Evolutionary conservation across 805 yeast genomes (phyloP).

Genomic region (Candida saitoana): DNA sequence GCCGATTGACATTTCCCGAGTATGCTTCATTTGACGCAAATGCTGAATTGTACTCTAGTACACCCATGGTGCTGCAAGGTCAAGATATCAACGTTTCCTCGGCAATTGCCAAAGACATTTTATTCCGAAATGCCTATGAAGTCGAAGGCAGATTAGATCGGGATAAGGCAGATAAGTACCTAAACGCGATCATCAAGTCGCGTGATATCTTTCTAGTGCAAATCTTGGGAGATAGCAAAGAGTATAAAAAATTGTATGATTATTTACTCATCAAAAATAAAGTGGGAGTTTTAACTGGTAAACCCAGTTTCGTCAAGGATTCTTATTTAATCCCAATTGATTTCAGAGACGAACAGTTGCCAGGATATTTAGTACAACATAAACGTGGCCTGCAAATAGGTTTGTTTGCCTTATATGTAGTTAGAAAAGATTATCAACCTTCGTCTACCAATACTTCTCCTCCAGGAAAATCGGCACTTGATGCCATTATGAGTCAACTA

Average conservation of each 20-base stretch:
- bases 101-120: constrained; percentile 26
- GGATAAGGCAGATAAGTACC: constrained; percentile 52
- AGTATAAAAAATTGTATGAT: constrained; percentile 29
- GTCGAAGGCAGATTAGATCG: constrained; percentile 64
- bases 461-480: not conserved
- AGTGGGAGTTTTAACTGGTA: constrained; percentile 57
- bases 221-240: constrained; percentile 25
- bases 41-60: constrained; percentile 35
- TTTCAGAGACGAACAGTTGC: constrained; percentile 18
- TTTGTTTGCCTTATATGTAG: constrained; percentile 33
- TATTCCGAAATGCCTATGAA: constrained; percentile 27
- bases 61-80: constrained; percentile 14
- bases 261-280: constrained; percentile 45
- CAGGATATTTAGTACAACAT: constrained; percentile 17
- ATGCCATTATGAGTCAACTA: constrained; percentile 14
- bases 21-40: constrained; percentile 41
- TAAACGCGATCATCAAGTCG: constrained; percentile 42
- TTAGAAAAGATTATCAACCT: constrained; percentile 33
- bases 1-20: constrained; percentile 47
- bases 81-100: constrained; percentile 17
- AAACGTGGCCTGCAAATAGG: constrained; percentile 17
- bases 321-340: constrained; percentile 52
- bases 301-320: constrained; percentile 54
- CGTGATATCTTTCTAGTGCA: constrained; percentile 54
- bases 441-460: constrained; percentile 12